phyloP scores from a whole-genome alignment of 306 rosid species.

The Pueraria montana region DNA sequence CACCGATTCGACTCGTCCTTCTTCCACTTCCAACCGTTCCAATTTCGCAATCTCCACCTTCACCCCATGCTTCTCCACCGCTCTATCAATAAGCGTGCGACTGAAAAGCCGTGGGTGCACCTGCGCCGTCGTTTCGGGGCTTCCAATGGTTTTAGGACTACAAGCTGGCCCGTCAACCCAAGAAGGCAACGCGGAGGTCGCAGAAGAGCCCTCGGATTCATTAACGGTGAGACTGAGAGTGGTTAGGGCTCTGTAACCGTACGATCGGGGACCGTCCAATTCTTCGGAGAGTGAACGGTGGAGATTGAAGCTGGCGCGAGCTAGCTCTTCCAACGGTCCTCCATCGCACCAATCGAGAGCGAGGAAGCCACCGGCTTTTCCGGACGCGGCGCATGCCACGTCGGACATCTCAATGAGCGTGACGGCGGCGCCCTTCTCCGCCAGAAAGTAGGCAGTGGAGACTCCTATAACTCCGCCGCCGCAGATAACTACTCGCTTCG shows the following conservation, averaged over 20 bases:
- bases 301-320: constrained; percentile 86
- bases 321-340: constrained; percentile 68
- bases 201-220: no score
- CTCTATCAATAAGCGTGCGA: constrained; percentile 64
- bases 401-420: constrained; percentile 81
- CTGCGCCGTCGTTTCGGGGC: constrained; percentile 78
- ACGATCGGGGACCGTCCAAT: constrained; percentile 74
- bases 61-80: constrained; percentile 70
- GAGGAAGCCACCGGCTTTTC: constrained; percentile 93
- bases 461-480: constrained; percentile 90
- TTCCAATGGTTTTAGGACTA: constrained; percentile 66
- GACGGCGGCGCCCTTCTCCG: constrained; percentile 84
- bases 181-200: constrained; percentile 44
- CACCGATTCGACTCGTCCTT: constrained; percentile 61
- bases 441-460: constrained; percentile 84
- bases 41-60: constrained; percentile 77
- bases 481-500: constrained; percentile 74
- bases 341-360: constrained; percentile 97
- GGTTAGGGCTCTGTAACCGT: constrained; percentile 74
- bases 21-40: constrained; percentile 61
- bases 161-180: constrained; percentile 80
- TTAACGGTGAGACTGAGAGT: no score
- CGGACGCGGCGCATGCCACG: constrained; percentile 93
- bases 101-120: constrained; percentile 86
- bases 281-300: constrained; percentile 79